Conservation (phyloP, 768 basidiomycete genomes). For the Kwoniella pini region DNA sequence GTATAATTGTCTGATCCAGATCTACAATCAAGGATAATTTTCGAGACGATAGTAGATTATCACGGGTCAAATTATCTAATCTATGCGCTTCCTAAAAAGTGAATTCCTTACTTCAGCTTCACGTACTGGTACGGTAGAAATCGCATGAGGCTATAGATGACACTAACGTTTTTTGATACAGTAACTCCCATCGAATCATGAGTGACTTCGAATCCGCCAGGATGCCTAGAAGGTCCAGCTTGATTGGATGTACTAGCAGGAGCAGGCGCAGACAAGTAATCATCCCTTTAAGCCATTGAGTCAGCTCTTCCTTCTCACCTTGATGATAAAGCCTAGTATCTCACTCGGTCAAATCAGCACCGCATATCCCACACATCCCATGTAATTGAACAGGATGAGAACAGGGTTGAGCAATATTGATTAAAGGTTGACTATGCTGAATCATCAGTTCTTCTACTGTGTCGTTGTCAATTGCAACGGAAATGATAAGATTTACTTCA, state of each 20-base stretch:
- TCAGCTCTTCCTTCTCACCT: neutral
- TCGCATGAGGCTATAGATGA: neutral
- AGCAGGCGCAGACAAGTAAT: slow-evolving; percentile 40
- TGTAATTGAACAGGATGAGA: slow-evolving; percentile 91
- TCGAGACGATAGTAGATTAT: slow-evolving; percentile 70
- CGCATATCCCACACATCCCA: slow-evolving; percentile 90
- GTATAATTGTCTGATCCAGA: slow-evolving; percentile 97
- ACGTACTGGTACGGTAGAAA: neutral
- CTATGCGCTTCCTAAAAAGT: slow-evolving; percentile 80
- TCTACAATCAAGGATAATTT: slow-evolving; percentile 96
- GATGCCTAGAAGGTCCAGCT: slow-evolving; percentile 34
- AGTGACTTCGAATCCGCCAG: slow-evolving; percentile 64
- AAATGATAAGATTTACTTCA: slow-evolving; percentile 25
- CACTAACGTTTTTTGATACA: slow-evolving; percentile 65
- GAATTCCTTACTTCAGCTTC: neutral
- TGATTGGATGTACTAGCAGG: slow-evolving; percentile 2
- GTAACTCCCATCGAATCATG: slow-evolving; percentile 89
- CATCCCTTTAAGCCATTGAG: slow-evolving; percentile 31
- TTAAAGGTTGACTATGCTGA: slow-evolving; percentile 40
- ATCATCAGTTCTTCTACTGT: too few species aligned
- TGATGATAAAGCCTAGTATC: neutral
- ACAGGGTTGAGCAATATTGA: slow-evolving; percentile 83
- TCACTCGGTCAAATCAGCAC: slow-evolving; percentile 76
- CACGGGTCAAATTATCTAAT: slow-evolving; percentile 78
- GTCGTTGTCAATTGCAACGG: too few species aligned